Evolutionary conservation across 1,284 basidiomycete species (phyloP).

Genomic region (Trichosporon coremiiforme): DNA sequence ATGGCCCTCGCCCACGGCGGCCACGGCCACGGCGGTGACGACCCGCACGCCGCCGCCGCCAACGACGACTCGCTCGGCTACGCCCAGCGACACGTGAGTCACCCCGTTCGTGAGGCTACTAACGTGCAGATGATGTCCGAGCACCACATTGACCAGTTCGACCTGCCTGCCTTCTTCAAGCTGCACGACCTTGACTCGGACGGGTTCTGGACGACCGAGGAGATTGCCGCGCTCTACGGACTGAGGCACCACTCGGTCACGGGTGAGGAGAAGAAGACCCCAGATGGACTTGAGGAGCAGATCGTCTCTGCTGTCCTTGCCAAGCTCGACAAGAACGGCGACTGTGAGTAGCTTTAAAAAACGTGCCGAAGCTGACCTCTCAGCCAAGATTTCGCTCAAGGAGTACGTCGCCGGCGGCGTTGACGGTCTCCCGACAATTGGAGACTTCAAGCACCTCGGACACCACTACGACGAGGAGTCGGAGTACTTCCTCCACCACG

Average conservation of each 20-base stretch:
- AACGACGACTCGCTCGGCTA: slow-evolving; percentile 53
- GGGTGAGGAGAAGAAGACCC: slow-evolving; percentile 74
- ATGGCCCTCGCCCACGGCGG: slow-evolving; percentile 46
- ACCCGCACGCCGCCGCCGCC: slow-evolving; percentile 27
- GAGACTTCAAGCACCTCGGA: slow-evolving; percentile 83
- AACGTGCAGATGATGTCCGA: slow-evolving; percentile 52
- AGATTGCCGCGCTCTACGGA: slow-evolving; percentile 89
- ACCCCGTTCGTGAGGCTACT: background rate
- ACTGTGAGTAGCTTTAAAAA: slow-evolving; percentile 58
- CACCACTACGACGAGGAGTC: slow-evolving; percentile 61
- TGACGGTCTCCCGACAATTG: slow-evolving; percentile 77
- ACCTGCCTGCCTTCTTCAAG: slow-evolving; percentile 56
- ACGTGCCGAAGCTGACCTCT: background rate
- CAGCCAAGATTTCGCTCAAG: slow-evolving; percentile 68
- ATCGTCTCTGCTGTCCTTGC: slow-evolving; percentile 77
- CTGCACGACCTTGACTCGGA: slow-evolving; percentile 87
- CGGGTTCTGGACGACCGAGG: slow-evolving; percentile 72
- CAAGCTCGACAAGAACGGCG: slow-evolving; percentile 73
- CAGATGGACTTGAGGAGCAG: slow-evolving; percentile 63
- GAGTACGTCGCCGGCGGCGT: slow-evolving; percentile 81
- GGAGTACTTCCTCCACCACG: slow-evolving; percentile 80
- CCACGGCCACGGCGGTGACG: slow-evolving; percentile 45
- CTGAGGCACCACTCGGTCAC: slow-evolving; percentile 92
- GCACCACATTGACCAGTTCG: slow-evolving; percentile 56
- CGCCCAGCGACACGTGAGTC: slow-evolving; percentile 63